A percentile compares a stretch with the other conserved stretches of the same genome.
These are phyloP conservation scores for Ascocoryne sarcoides DNA, from an alignment of 2,329 filamentous ascomycete species.

Conservation along the genomic window DNA sequence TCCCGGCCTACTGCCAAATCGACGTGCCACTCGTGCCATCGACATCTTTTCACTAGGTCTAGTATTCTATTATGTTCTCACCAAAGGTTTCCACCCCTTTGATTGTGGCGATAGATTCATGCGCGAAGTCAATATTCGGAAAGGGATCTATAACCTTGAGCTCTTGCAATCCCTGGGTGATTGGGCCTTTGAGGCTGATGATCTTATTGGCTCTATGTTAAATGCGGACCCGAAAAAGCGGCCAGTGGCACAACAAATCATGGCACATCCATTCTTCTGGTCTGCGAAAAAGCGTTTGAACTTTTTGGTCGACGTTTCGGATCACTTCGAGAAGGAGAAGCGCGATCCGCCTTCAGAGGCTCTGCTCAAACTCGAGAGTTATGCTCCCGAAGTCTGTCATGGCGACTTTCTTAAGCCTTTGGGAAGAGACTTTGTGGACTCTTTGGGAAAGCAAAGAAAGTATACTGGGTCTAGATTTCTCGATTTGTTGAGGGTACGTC, in stretches of 20 bases:
- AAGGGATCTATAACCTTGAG: conserved; percentile 67
- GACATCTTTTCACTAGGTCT: conserved; percentile 96
- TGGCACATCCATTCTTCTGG: conserved; percentile 98
- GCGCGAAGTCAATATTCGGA: conserved; percentile 95
- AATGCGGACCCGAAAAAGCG: conserved; percentile 43
- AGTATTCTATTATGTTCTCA: conserved; percentile 99
- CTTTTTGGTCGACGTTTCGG: conserved; percentile 93
- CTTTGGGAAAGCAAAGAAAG: conserved; percentile 86
- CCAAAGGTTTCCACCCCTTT: conserved; percentile 84
- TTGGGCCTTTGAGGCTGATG: conserved; percentile 77
- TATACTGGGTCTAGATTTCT: conserved; percentile 79
- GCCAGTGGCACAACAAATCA: conserved; percentile 68
- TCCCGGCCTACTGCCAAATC: conserved; percentile 45
- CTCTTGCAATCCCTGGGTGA: conserved; percentile 70
- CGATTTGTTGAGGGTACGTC: conserved; percentile 59
- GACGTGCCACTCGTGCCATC: conserved; percentile 87
- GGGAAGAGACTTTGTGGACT: conserved; percentile 77
- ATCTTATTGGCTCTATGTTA: conserved; percentile 78
- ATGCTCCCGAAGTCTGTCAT: conserved; percentile 45
- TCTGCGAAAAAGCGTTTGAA: conserved; percentile 74
- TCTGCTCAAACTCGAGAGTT: conserved; percentile 50
- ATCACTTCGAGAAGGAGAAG: conserved; percentile 90
- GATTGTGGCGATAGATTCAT: conserved; percentile 92
- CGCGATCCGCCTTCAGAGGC: conserved; percentile 69
- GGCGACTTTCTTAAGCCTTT: conserved; percentile 72